These are phyloP conservation scores for Pyricularia grisea DNA, from an alignment of 2,329 filamentous ascomycete genomes.

Conservation along the genomic window DNA sequence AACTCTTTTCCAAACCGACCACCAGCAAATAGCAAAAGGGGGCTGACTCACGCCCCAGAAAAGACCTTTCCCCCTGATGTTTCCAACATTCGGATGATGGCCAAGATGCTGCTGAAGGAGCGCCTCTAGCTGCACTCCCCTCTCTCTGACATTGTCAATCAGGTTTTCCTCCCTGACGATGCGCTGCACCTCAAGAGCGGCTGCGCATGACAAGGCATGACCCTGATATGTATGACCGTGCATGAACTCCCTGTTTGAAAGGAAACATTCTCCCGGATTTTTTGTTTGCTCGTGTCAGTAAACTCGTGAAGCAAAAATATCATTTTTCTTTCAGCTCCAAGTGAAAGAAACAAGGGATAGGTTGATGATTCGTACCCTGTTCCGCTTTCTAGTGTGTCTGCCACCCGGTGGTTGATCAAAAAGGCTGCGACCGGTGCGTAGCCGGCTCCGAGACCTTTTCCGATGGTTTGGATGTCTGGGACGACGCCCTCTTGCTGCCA, in stretches of 20 bases:
- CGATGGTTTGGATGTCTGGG: slow-evolving; percentile 54
- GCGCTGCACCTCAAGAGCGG: slow-evolving; percentile 28
- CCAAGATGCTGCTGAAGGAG: slow-evolving; percentile 19
- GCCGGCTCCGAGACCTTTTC: slow-evolving; percentile 53
- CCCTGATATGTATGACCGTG: slow-evolving; percentile 50
- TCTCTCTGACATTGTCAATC: slow-evolving; percentile 22
- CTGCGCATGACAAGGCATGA: slow-evolving; percentile 27
- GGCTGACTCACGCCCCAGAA: slow-evolving; percentile 27
- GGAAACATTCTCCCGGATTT: not conserved
- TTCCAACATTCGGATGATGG: slow-evolving; percentile 27
- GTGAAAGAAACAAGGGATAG: too few species aligned
- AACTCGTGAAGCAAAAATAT: not conserved
- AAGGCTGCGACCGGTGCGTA: slow-evolving; percentile 52
- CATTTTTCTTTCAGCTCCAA: not conserved
- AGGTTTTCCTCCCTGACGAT: slow-evolving; percentile 26
- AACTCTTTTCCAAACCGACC: not conserved
- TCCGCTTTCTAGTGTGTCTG: slow-evolving; percentile 33
- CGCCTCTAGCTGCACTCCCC: slow-evolving; percentile 20
- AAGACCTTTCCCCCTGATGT: slow-evolving; percentile 32
- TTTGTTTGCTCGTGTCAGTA: not conserved
- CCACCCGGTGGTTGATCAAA: slow-evolving; percentile 39
- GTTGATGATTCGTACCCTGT: slow-evolving; percentile 14
- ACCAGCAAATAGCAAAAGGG: not conserved
- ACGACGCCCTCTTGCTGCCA: slow-evolving; percentile 51
- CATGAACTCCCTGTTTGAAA: slow-evolving; percentile 31